Base-by-base conservation (phyloP, 805 yeast genomes). In the Hanseniaspora guilliermondii region DNA sequence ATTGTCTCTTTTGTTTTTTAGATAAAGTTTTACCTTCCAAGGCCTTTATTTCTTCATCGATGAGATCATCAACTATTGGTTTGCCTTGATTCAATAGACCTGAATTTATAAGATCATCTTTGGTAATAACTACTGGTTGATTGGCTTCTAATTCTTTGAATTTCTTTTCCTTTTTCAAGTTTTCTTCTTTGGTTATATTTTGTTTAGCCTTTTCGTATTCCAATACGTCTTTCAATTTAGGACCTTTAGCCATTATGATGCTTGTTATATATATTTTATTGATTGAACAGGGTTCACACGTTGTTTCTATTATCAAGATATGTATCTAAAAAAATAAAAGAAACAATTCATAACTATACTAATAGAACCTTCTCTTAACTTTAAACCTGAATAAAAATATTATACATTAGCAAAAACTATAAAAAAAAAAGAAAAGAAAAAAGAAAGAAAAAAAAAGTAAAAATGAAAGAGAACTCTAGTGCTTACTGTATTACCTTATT, bases 1-100 rank as follows among this genome's bases (percentile, higher is more conserved):
- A 68, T 61, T 74, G 71, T 70, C 85, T 77, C 64, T 73, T 75
- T 50, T 80, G 85, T 61, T 80, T 83, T 68, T 78, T 81, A 47
- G 86, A 80, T 55, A 82, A 70, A 19, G 74, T 70, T 24, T 66
- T 64, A 58, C 80, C 74, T 58, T 79, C 57, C 21, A 57, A 57
- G 21, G 49, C 50, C 25, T 56, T 58, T 22, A 46, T 57, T n/a
- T 47, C 54, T 12, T 57, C 58, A 17, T 58, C 53, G 21, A 30
- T 48, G 27, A 41, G 24, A 17, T 45, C 49, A 22, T 46, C 56
- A 45, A 37, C 54, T 49, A 14, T 33, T 55, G 56, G 60, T 53
- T 55, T 60, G 46, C 56, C 59, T 9, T 55, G 57, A 55, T 60
- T 42, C 35, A 52, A 16, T 19, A 52, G 25, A 37, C 49, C 45